phyloP scores from a whole-genome alignment of 2,329 filamentous ascomycete species.

The Colletotrichum sidae region DNA sequence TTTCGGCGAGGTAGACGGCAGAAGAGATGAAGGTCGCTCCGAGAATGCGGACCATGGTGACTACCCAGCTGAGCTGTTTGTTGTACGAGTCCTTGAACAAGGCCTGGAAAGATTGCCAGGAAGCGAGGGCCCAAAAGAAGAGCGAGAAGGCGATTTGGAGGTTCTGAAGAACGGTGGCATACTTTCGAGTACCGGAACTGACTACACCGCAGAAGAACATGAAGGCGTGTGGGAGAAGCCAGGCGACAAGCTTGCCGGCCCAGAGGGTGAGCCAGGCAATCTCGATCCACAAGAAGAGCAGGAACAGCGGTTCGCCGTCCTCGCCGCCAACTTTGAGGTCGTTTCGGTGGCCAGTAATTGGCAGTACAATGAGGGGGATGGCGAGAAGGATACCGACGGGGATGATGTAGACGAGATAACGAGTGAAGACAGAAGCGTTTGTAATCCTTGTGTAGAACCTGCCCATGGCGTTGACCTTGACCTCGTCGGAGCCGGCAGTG shows the following conservation, averaged over 20 bases:
- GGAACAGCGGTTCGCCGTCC: conserved; percentile 63
- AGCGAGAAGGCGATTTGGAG: conserved; percentile 75
- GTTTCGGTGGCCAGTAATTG: conserved; percentile 54
- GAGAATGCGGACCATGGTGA: conserved; percentile 72
- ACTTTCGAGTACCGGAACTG: conserved; percentile 77
- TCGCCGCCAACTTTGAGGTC: conserved; percentile 52
- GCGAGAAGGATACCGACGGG: conserved; percentile 72
- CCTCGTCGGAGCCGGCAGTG: conserved; percentile 61
- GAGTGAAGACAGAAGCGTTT: conserved; percentile 70
- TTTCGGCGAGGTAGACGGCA: conserved; percentile 80
- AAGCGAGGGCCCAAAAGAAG: conserved; percentile 75
- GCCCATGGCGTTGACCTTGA: conserved; percentile 73
- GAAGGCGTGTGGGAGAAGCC: conserved; percentile 70
- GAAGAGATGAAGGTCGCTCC: conserved; percentile 75
- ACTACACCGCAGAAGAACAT: conserved; percentile 78
- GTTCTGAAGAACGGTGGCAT: conserved; percentile 72
- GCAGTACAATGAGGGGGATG: conserved; percentile 69
- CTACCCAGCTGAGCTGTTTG: conserved; percentile 57
- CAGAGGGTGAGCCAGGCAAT: conserved; percentile 76
- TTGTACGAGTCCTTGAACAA: conserved; percentile 53
- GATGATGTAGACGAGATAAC: conserved; percentile 76
- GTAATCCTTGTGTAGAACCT: conserved; percentile 74
- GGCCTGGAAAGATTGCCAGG: conserved; percentile 71
- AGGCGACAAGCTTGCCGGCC: conserved; percentile 74
- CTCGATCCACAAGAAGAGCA: conserved; percentile 77